Evolutionary conservation across 306 rosid species (phyloP).

Genomic region (Sindora glabra): DNA sequence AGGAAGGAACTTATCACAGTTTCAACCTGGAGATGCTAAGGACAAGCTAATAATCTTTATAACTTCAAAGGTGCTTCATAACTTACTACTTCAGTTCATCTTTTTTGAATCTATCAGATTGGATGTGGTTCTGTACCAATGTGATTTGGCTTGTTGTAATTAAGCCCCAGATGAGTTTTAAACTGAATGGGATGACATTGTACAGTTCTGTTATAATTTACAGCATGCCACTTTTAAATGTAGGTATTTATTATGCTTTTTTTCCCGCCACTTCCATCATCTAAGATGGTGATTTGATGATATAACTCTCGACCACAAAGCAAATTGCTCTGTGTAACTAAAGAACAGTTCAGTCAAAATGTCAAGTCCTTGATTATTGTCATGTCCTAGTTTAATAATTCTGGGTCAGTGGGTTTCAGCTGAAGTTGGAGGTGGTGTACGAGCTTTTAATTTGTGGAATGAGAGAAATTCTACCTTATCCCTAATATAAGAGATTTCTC

Average conservation of each 20-base stretch:
- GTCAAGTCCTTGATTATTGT: background rate
- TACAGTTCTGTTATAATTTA: constrained; percentile 24
- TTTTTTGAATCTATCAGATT: constrained; percentile 1
- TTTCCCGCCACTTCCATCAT: background rate
- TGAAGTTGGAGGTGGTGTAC: constrained; percentile 5
- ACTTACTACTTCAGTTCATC: constrained; percentile 37
- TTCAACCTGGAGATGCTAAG: constrained; percentile 84
- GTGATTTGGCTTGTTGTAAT: constrained; percentile 58
- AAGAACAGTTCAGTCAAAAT: constrained; percentile 18
- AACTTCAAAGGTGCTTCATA: constrained; percentile 43
- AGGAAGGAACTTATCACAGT: constrained; percentile 68
- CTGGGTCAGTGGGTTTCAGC: background rate
- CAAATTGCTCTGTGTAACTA: constrained; percentile 28
- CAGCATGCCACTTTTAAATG: constrained; percentile 22
- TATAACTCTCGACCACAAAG: constrained; percentile 27
- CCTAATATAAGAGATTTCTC: too few relatives aligned
- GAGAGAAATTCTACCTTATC: too few relatives aligned
- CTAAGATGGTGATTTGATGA: constrained; percentile 11
- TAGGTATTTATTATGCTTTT: constrained; percentile 27
- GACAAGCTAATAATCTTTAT: constrained; percentile 15
- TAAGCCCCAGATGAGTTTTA: constrained; percentile 36
- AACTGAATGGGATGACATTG: constrained; percentile 45
- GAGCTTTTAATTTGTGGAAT: background rate
- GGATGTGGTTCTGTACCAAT: constrained; percentile 36
- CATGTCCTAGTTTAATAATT: background rate